Conservation (phyloP, 2,329 filamentous ascomycete genomes). For the Scleromitrula shiraiana region DNA sequence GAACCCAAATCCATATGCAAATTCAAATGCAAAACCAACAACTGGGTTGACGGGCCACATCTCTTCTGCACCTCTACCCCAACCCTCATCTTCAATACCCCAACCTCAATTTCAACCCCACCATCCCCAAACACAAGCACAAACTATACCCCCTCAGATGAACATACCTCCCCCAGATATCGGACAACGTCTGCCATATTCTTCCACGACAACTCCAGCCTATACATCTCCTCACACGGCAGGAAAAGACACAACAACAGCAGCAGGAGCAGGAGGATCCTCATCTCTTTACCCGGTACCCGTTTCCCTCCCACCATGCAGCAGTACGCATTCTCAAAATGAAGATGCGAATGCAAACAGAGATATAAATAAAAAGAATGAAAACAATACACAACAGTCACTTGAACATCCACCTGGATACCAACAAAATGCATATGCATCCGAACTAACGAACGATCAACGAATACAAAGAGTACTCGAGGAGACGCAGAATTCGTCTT, state of each 20-base stretch:
- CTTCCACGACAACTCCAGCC: constrained; percentile 34
- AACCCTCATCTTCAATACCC: too few relatives aligned
- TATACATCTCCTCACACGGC: background rate
- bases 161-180: constrained; percentile 17
- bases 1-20: too few relatives aligned
- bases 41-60: constrained; percentile 27
- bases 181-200: constrained; percentile 37
- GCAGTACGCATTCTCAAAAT: too few relatives aligned
- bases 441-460: constrained; percentile 43
- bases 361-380: too few relatives aligned
- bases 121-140: too few relatives aligned
- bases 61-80: constrained; percentile 42
- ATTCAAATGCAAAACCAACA: too few relatives aligned
- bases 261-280: too few relatives aligned
- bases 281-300: too few relatives aligned
- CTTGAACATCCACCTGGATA: constrained; percentile 39
- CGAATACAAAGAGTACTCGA: constrained; percentile 22
- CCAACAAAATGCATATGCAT: constrained; percentile 46
- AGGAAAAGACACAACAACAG: background rate
- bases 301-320: too few relatives aligned
- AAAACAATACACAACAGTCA: constrained; percentile 15
- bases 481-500: constrained; percentile 10
- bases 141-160: constrained; percentile 35
- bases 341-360: background rate
- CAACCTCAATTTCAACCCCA: background rate